Evolutionary conservation across 495 filamentous ascomycete species (phyloP), one percentile per base, ranked within the genome.

Genomic region (Echria macrotheca): DNA sequence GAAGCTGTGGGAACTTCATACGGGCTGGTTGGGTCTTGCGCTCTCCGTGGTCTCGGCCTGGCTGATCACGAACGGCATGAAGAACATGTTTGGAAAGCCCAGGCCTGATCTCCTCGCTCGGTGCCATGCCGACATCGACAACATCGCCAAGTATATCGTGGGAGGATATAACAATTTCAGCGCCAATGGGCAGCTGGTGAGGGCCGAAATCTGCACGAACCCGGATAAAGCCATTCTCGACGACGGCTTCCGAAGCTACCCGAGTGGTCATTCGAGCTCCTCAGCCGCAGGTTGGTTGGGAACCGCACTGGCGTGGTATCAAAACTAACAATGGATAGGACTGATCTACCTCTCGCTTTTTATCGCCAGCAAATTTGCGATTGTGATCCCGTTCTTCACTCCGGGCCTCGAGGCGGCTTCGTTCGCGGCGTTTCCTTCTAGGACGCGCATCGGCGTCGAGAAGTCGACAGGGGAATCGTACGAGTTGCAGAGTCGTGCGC

Each of bases 221-320:
- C 71, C 77, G 3, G 76, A 91, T 63, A 72, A 70, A 15, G 45
- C 55, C 5, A 69, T 83, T n/a, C 70, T 95, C 44, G 81, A 89
- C 56, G 89, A 95, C 63, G 89, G 88, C 1, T 95, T 95, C 61
- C 79, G 83, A 40, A 90, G 85, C 53, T 95, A 86, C 69, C 89
- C 89, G 19, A 86, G 82, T 39, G 86, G 86, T 54, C 80, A 83
- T 54, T 62, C 75, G 21, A 68, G 66, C 45, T 74, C 75, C 15
- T 67, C 89, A 10, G 89, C 90, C 32, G 85, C 86, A 15, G 87
- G 62, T 65, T 56, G 22, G 60, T 42, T 17, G n/a, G 10, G n/a
- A n/a, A 22, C 6, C 33, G 23, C 0, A 0, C n/a, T 28, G 15
- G 3, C n/a, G 11, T 0, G 11, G 5, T 2, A 3, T 17, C 29